phyloP scores from a whole-genome alignment of 768 basidiomycete species.

The Pulveroboletus sp. region DNA sequence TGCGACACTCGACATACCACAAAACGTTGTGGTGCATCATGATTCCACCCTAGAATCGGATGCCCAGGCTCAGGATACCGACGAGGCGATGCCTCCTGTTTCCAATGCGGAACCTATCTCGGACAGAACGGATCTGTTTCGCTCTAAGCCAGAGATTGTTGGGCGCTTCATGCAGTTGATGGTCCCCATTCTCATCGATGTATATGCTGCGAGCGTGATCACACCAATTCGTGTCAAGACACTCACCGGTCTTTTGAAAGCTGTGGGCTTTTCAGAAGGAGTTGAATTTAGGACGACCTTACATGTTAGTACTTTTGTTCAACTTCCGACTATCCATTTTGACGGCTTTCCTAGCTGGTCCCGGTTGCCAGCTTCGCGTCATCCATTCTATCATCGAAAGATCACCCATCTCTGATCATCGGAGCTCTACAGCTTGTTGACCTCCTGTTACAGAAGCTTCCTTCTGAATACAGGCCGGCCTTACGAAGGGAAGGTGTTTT shows the following conservation, averaged over 20 bases:
- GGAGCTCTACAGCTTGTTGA: slow-evolving; percentile 93
- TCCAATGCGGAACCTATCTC: slow-evolving; percentile 31
- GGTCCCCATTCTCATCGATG: slow-evolving; percentile 92
- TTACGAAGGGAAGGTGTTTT: slow-evolving; percentile 96
- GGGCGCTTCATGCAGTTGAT: slow-evolving; percentile 82
- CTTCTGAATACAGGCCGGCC: slow-evolving; percentile 77
- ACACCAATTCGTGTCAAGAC: slow-evolving; percentile 85
- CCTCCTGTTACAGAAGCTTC: slow-evolving; percentile 78
- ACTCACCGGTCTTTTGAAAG: slow-evolving; percentile 82
- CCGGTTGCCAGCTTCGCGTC: slow-evolving; percentile 95
- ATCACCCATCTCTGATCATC: slow-evolving; percentile 82
- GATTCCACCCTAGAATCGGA: slow-evolving; percentile 32
- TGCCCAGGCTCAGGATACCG: slow-evolving; percentile 40
- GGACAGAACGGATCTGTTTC: slow-evolving; percentile 71
- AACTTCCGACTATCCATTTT: neutral
- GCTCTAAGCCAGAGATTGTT: slow-evolving; percentile 70
- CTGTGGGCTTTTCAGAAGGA: slow-evolving; percentile 81
- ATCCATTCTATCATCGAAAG: slow-evolving; percentile 87
- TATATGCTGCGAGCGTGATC: slow-evolving; percentile 97
- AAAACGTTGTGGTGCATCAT: slow-evolving; percentile 6
- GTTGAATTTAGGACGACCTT: slow-evolving; percentile 74
- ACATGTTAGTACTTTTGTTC: slow-evolving; percentile 46
- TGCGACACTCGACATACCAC: slow-evolving; percentile 19
- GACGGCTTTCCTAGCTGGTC: slow-evolving; percentile 57
- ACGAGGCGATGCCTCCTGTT: slow-evolving; percentile 32